phyloP scores from a whole-genome alignment of 106 monocot species.

The Acanthochlamys bracteata region DNA sequence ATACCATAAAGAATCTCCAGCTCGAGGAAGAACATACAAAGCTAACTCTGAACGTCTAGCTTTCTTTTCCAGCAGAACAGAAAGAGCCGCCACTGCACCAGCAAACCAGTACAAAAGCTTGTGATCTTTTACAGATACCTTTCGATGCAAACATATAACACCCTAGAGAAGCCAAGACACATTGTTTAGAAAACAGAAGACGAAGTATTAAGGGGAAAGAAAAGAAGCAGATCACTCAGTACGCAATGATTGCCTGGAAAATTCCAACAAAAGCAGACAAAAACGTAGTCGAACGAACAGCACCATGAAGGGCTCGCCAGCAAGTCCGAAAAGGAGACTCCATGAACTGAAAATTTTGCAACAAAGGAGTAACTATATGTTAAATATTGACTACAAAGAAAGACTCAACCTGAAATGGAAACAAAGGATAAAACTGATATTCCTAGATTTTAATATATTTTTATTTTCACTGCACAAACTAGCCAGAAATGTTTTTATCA shows the following conservation, averaged over 20 bases:
- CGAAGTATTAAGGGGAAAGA: neutral
- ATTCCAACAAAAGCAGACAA: conserved; percentile 92
- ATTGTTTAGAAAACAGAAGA: neutral
- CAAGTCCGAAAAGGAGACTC: conserved; percentile 63
- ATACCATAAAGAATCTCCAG: conserved; percentile 94
- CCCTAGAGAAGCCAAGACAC: conserved; percentile 26
- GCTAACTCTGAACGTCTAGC: conserved; percentile 83
- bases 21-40: conserved; percentile 94
- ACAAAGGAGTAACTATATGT: neutral
- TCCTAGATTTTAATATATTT: too few species aligned
- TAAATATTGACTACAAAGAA: neutral
- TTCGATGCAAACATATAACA: conserved; percentile 82
- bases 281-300: conserved; percentile 86
- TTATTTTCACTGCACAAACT: too few species aligned
- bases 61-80: conserved; percentile 92
- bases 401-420: too few species aligned
- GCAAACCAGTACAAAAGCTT: conserved; percentile 89
- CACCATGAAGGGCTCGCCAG: conserved; percentile 79
- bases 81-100: conserved; percentile 73
- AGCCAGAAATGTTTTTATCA: too few species aligned
- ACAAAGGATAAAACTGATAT: too few species aligned
- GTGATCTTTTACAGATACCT: conserved; percentile 77
- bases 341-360: conserved; percentile 60
- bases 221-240: neutral
- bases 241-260: conserved; percentile 62